Base-by-base conservation (phyloP, 2,329 filamentous ascomycete species). In the Diplodia corticola region DNA sequence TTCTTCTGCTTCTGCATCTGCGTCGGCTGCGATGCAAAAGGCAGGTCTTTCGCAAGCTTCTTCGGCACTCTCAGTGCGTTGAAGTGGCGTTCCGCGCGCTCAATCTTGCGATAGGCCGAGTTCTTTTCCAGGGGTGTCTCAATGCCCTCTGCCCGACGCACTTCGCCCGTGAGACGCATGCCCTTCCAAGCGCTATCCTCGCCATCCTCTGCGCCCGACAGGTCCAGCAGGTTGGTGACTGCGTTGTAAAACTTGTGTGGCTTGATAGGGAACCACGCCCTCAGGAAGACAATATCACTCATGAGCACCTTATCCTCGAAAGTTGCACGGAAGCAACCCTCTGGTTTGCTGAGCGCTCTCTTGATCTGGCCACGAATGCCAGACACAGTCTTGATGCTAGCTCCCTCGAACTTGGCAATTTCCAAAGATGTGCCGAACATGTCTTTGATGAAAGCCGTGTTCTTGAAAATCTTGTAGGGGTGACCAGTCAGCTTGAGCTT, bases 281-380 rank as follows among this genome's bases (percentile, higher is more conserved):
- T 88, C 46, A 99, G 81, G 83, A 99, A 98, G 69, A 98, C 91
- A 71, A 99, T 96, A 77, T 99, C 95, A 78, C 89, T 92, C 86
- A 97, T 93, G 61, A 99, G 85, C 69, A 99, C 92, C 82, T 98
- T 99, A 85, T 99, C 95, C 79, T 99, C 95, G 72, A 99, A 99
- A 0, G 95, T 98, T 26, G 95, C 95, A 73, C 96, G 89, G 87
- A 96, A 98, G 80, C 94, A 90, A 57, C 95, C 95, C 70, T 99
- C 95, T 1, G 95, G 94, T 73, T 97, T 96, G 76, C 88, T 89
- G 0, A 99, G 85, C 0, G 95, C 94, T 68, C 93, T 89, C 83
- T 99, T 99, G 86, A 99, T 97, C 79, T 99, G 95, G 68, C 95
- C 95, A 49, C 95, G 87, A 68, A 99, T 89, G 63, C 96, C 96